Percentiles rank a stretch among this genome's conserved stretches.
Conservation (phyloP, 306 rosid species). For the Luffa aegyptiaca region DNA sequence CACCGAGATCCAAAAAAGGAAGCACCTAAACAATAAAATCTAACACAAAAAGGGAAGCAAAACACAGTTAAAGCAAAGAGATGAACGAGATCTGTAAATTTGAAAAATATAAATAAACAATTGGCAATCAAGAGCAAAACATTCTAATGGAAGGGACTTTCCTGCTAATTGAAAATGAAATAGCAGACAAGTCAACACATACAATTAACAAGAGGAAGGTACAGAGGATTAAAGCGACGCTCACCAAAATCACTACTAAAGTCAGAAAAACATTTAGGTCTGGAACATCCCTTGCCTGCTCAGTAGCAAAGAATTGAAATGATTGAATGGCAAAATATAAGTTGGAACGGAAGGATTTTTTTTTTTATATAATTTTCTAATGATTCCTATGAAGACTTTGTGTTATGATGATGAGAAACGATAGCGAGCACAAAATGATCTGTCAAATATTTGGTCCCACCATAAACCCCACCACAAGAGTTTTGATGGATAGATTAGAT, state of each 20-base stretch:
- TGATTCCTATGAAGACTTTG: neutral
- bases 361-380: neutral
- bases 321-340: neutral
- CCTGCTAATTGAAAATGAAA: neutral
- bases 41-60: neutral
- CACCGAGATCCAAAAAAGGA: neutral
- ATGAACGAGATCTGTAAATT: neutral
- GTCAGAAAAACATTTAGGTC: neutral
- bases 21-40: neutral
- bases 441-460: neutral
- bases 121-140: neutral
- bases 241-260: neutral
- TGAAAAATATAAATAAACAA: neutral
- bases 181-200: neutral
- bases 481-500: neutral
- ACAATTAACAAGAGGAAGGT: neutral
- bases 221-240: neutral
- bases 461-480: neutral
- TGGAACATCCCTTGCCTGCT: neutral
- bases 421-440: neutral
- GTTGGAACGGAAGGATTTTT: neutral
- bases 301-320: neutral
- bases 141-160: neutral
- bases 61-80: neutral
- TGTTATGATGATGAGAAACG: neutral